Base-by-base conservation (phyloP, 495 filamentous ascomycete species). In the Xylaria nigripes region DNA sequence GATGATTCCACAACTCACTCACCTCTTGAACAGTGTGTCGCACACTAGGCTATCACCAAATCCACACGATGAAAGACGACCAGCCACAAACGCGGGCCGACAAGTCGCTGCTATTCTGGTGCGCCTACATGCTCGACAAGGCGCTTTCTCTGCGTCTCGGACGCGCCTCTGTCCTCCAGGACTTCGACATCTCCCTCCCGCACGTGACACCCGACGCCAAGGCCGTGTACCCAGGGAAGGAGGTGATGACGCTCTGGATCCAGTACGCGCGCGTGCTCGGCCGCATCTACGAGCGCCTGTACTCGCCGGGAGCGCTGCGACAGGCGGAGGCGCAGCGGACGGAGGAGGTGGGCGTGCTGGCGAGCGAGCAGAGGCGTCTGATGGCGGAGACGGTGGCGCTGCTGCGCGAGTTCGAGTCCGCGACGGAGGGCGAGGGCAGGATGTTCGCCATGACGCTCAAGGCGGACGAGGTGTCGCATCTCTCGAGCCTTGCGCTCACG, bases 111-210 rank as follows among this genome's bases (percentile, higher is more conserved):
- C 55, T 84, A 9, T 88, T 88, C 61, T 88, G 84, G 84, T 74
- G 79, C 16, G 65, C 76, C 3, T 86, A 86, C 57, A 74, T 77
- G 24, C 63, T 83, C 7, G 76, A 86, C 55, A 83, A 79, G 55
- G 73, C 72, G 12, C 66, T 88, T 21, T 79, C 84, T 0, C 67
- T 88, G n/a, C 78, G 84, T 6, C 67, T 85, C 12, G 84, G 85
- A 1, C 79, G 82, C 5, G 77, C 82, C 0, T 77, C 81, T 0
- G 67, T 72, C 4, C 74, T 86, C 25, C 81, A 82, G 24, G 81
- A 86, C 61, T 83, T 76, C 63, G 85, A 87, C 53, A 82, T 86
- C 58, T 77, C 78, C 0, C 61, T 84, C 6, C 70, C 77, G 2
- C 59, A 63, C 13, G 58, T 73, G 9, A 70, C 70, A n/a, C 64